Evolutionary conservation across 805 yeast species (phyloP).

Genomic region (Cyberlindnera veronae): DNA sequence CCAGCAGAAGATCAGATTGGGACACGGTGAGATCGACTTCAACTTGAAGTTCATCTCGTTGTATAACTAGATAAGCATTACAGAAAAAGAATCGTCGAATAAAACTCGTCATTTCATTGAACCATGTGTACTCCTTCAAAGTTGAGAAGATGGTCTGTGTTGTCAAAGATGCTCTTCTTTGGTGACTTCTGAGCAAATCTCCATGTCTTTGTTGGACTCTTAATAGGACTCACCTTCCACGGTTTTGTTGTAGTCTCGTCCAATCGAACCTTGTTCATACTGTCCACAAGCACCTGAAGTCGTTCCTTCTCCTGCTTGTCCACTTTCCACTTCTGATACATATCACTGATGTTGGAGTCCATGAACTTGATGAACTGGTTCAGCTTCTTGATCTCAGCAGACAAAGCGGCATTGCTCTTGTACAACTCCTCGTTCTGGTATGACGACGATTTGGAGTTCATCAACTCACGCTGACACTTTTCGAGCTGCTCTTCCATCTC

Average conservation of each 20-base stretch:
- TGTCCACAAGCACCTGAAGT: conserved; percentile 8
- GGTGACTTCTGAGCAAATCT: too few species aligned
- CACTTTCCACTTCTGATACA: conserved; percentile 9
- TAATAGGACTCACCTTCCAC: neutral
- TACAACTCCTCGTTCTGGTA: conserved; percentile 6
- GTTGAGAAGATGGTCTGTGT: conserved; percentile 14
- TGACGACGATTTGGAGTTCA: conserved; percentile 1
- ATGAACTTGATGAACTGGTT: conserved; percentile 20
- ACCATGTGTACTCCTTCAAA: too few species aligned
- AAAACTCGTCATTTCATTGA: too few species aligned
- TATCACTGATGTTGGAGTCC: conserved; percentile 19
- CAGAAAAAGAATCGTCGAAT: too few species aligned
- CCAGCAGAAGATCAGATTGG: conserved; percentile 44
- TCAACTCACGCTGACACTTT: conserved; percentile 5
- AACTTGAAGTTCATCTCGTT: conserved; percentile 25
- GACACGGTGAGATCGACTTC: conserved; percentile 39
- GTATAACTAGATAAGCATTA: neutral
- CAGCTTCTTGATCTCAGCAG: conserved; percentile 16
- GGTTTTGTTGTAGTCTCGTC: conserved; percentile 3
- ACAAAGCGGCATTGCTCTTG: conserved; percentile 8
- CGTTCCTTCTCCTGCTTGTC: conserved; percentile 17
- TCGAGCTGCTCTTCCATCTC: conserved; percentile 12
- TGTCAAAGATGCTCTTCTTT: conserved; percentile 2
- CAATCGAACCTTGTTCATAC: conserved; percentile 1
- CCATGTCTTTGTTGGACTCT: too few species aligned